Base-by-base conservation (phyloP, 441 rosid species). In the Dalechampia spathulata region DNA sequence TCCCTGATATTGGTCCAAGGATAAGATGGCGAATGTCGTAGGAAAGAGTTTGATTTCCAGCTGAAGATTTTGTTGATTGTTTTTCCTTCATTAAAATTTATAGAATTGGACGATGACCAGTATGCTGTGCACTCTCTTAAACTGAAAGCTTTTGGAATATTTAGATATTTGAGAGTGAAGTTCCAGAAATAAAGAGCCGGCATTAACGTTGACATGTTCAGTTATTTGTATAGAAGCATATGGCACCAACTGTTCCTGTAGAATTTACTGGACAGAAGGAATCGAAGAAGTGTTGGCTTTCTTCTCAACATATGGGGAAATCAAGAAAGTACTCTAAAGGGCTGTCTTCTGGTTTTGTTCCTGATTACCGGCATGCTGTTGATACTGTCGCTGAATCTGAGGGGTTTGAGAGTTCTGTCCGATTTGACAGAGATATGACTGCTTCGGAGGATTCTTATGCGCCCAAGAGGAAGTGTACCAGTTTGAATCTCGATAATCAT, bases 371-470 rank as follows among this genome's bases (percentile, higher is more conserved):
- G 45, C 84, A 79, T 68, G 78, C 62, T 21, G 83, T 80, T 49
- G 90, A 81, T 66, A 81, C 86, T 21, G 78, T 73, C 68, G 80
- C 69, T 54, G 92, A 81, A 69, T 79, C 89, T 1, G 92, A 85
- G 71, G 95, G 84, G 10, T 75, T 72, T 69, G 91, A 91, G 45
- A 77, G 80, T 71, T 78, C 82, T 2, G 87, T 81, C 11, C 75
- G 81, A 34, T 63, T 78, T 48, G 78, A 79, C 39, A 59, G 58
- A 10, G 85, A 78, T 67, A 72, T 77, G 73, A 72, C 77, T 2
- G 85, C 62, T 22, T 83, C 90, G 1, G 86, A 81, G 69, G 85
- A 76, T 71, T 75, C 80, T 0, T 76, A 57, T 64, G 87, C 78
- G 41, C 78, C 62, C 27, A 78, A 76, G 66, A 80, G 83, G 75